phyloP scores from a whole-genome alignment of 805 yeast genomes.

The Yarrowia divulgata region DNA sequence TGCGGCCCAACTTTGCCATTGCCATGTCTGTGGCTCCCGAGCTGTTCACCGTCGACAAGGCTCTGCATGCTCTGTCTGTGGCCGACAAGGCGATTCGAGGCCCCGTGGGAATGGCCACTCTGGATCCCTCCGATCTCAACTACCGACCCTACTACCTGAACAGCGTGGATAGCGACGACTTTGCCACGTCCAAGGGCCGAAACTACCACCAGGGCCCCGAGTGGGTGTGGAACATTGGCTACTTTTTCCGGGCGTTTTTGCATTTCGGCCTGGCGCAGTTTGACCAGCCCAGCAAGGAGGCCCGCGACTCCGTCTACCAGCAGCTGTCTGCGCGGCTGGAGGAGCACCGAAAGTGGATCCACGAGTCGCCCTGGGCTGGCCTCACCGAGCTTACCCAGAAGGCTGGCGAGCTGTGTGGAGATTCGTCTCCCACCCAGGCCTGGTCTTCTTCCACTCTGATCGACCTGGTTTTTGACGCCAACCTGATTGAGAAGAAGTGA shows the following conservation, averaged over 20 bases:
- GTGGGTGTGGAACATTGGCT: constrained; percentile 95
- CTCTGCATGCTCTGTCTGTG: constrained; percentile 65
- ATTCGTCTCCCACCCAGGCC: constrained; percentile 95
- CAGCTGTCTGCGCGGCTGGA: constrained; percentile 66
- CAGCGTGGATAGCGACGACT: constrained; percentile 79
- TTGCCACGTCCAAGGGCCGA: constrained; percentile 92
- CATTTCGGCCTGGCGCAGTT: constrained; percentile 56
- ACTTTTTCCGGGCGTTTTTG: constrained; percentile 79
- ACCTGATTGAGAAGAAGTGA: constrained; percentile 9
- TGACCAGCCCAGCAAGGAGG: constrained; percentile 48
- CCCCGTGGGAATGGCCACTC: constrained; percentile 87
- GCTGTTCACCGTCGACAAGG: constrained; percentile 69
- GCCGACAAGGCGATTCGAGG: constrained; percentile 84
- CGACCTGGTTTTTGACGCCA: constrained; percentile 72
- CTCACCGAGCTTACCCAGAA: constrained; percentile 90
- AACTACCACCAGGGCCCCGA: constrained; percentile 99
- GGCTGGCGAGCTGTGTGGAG: constrained; percentile 79
- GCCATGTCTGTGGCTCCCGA: constrained; percentile 97
- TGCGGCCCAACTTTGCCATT: constrained; percentile 89
- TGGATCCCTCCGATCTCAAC: constrained; percentile 91
- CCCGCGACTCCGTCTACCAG: constrained; percentile 53
- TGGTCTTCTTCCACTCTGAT: constrained; percentile 91
- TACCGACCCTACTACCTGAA: constrained; percentile 90
- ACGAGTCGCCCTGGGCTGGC: constrained; percentile 89
- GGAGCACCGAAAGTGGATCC: constrained; percentile 73